Conservation (phyloP, 73 alveolate species). For the Diophrys appendiculata region DNA sequence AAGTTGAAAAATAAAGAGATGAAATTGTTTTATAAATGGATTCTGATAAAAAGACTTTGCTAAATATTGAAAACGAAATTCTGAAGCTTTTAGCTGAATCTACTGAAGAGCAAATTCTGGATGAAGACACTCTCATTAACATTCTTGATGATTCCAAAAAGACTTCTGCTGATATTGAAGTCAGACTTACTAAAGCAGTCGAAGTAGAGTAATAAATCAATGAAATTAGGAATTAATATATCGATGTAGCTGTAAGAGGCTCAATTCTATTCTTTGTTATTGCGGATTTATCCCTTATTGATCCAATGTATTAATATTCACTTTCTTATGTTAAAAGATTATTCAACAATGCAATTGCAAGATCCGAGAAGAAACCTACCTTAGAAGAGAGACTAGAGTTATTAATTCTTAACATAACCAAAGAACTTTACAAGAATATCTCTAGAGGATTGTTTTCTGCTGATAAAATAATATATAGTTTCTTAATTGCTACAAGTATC, state of each 20-base stretch:
- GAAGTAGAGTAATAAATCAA: constrained; percentile 85
- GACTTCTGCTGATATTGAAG: constrained; percentile 80
- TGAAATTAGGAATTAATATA: constrained; percentile 91
- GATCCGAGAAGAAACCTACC: constrained; percentile 63
- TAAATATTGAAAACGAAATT: constrained; percentile 81
- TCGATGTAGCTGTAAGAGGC: constrained; percentile 94
- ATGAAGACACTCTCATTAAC: constrained; percentile 88
- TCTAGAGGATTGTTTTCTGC: constrained; percentile 94
- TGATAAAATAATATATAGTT: constrained; percentile 87
- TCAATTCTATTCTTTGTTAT: constrained; percentile 92
- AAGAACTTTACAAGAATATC: constrained; percentile 81
- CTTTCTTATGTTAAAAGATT: constrained; percentile 88
- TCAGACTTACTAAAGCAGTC: constrained; percentile 76
- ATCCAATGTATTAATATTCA: constrained; percentile 96
- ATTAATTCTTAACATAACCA: constrained; percentile 84
- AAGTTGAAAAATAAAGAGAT: constrained; percentile 94
- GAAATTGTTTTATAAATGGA: constrained; percentile 91
- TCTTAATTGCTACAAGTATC: constrained; percentile 86
- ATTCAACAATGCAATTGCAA: constrained; percentile 80
- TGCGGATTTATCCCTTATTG: constrained; percentile 90
- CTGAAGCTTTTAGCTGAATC: constrained; percentile 81
- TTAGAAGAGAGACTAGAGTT: constrained; percentile 78
- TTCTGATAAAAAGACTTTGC: constrained; percentile 83
- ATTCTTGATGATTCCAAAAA: constrained; percentile 85
- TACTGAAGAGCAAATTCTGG: constrained; percentile 83